Evolutionary conservation across 2,329 filamentous ascomycete species (phyloP), one percentile per base, ranked within the genome.

Genomic region (Thelonectria discophora): DNA sequence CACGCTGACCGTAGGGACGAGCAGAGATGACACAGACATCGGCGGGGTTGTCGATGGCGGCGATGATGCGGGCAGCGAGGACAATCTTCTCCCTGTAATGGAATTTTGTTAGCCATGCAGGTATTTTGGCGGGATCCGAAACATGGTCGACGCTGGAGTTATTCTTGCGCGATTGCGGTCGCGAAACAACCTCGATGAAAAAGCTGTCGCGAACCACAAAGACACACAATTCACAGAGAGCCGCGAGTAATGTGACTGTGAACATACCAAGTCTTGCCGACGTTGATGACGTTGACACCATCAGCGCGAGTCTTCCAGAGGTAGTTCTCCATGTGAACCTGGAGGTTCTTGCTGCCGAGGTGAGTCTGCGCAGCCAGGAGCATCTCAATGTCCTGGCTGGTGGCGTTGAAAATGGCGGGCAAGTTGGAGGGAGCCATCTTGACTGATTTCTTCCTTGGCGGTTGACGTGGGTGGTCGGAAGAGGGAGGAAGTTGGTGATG

Each of bases 251-350:
- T 27, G 3, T 18, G 10, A 20, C 9, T 18, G 46, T 65, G 24
- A 18, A 81, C 90, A 72, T 90, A 97, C 93, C 94, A 99, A 84
- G 95, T 99, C 93, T 99, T 99, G 87, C 94, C 94, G 83, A 99
- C 93, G 90, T 99, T 99, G 83, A 99, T 88, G 73, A 99, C 88
- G 82, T 99, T 99, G 86, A 99, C 90, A 84, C 95, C 95, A 78
- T 99, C 96, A 72, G 93, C 90, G 80, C 95, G 92, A 81, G 93
- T 97, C 91, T 99, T 99, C 94, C 94, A 99, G 79, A 99, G 90
- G 88, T 99, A 99, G 74, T 93, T 92, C 85, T 97, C 93, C 93
- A 97, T 98, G 88, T 98, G 94, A 80, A 96, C 92, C 88, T 98
- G 95, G 77, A 99, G 83, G 90, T 99, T 99, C 92, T 98, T 98